Percentiles rank a stretch among this genome's conserved stretches.
Evolutionary conservation across 768 basidiomycete species (phyloP).

Genomic region (Suillus placidus): DNA sequence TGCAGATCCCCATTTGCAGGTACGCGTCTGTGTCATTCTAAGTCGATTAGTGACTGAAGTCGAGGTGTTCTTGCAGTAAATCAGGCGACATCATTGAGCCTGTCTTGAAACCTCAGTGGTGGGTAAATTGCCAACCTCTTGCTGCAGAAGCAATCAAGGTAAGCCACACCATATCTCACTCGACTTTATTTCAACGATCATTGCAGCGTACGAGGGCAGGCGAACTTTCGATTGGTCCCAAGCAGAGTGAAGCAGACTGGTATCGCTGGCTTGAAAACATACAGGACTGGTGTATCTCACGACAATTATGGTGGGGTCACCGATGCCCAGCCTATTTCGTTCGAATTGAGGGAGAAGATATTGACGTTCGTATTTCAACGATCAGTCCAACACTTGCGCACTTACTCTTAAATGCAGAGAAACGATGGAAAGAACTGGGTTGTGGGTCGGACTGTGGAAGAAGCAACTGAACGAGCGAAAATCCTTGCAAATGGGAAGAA

Average conservation of each 20-base stretch:
- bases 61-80: constrained; percentile 55
- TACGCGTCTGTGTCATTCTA: constrained; percentile 31
- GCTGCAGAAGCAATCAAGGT: constrained; percentile 91
- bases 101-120: constrained; percentile 97
- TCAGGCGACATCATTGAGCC: constrained; percentile 97
- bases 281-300: constrained; percentile 99
- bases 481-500: constrained; percentile 63
- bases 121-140: constrained; percentile 91
- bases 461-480: constrained; percentile 78
- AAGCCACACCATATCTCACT: constrained; percentile 8
- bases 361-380: constrained; percentile 51
- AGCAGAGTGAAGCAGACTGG: constrained; percentile 91
- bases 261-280: constrained; percentile 93
- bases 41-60: constrained; percentile 10
- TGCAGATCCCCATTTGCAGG: constrained; percentile 96
- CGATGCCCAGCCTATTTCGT: constrained; percentile 95
- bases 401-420: constrained; percentile 37
- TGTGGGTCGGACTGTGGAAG: constrained; percentile 75
- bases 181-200: constrained; percentile 1
- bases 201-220: constrained; percentile 83
- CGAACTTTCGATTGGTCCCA: constrained; percentile 82
- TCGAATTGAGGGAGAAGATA: constrained; percentile 72
- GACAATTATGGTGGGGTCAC: constrained; percentile 99
- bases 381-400: neutral
- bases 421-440: constrained; percentile 88